phyloP scores from a whole-genome alignment of 257 asterid species.

The Solanum stenotomum region DNA sequence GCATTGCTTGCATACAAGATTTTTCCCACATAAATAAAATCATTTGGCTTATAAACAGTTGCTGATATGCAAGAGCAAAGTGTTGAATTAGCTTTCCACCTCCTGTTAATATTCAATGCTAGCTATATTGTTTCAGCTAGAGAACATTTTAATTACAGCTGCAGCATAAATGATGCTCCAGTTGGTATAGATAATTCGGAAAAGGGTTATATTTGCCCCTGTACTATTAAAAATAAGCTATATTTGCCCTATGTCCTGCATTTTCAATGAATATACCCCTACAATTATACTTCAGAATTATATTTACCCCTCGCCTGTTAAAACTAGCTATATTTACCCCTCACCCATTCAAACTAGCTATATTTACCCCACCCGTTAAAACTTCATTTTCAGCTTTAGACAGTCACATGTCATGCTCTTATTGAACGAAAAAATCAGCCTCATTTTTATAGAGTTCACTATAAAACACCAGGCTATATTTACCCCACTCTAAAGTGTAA shows the following conservation, averaged over 20 bases:
- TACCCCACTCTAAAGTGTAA: not conserved
- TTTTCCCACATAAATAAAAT: not conserved
- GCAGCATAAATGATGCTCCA: not conserved
- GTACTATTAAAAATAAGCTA: not conserved
- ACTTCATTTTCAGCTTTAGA: not conserved
- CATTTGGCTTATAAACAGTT: not conserved
- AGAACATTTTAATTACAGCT: not conserved
- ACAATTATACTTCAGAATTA: not conserved
- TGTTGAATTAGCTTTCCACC: not conserved
- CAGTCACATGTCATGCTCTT: not conserved
- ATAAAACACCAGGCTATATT: too few species aligned
- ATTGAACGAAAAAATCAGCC: too few species aligned
- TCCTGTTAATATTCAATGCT: not conserved
- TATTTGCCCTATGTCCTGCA: not conserved
- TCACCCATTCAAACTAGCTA: not conserved
- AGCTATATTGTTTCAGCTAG: not conserved
- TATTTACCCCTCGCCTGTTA: not conserved
- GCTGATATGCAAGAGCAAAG: not conserved
- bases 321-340: not conserved
- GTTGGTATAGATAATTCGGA: not conserved
- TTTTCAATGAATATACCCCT: not conserved
- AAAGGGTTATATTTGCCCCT: not conserved
- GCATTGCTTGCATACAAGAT: not conserved
- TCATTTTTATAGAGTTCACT: too few species aligned
- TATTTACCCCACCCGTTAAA: not conserved